Percentiles rank a stretch among this genome's conserved stretches.
phyloP scores from a whole-genome alignment of 2,329 filamentous ascomycete species.

The Leptographium galeiforme region DNA sequence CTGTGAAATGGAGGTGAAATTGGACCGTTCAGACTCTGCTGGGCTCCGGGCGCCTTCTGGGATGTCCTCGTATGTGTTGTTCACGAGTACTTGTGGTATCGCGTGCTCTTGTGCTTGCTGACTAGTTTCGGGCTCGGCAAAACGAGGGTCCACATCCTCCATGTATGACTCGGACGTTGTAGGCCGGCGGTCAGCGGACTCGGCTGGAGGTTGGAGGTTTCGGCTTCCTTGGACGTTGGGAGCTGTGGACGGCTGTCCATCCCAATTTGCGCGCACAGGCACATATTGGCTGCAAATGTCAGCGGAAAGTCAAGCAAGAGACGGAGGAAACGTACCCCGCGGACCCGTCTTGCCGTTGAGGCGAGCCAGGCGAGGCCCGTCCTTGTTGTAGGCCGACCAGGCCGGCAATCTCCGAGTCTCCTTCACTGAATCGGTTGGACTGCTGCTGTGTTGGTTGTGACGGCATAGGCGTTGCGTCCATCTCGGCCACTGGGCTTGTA shows the following conservation, averaged over 20 bases:
- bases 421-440: constrained; percentile 41
- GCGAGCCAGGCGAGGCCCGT: neutral
- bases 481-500: constrained; percentile 60
- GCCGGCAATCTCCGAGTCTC: constrained; percentile 57
- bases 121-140: constrained; percentile 36
- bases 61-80: constrained; percentile 21
- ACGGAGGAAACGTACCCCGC: constrained; percentile 49
- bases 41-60: constrained; percentile 49
- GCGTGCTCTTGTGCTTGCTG: constrained; percentile 14
- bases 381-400: constrained; percentile 60
- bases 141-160: constrained; percentile 85
- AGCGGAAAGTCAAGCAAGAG: neutral
- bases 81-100: constrained; percentile 15
- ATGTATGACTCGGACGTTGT: constrained; percentile 45
- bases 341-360: constrained; percentile 16
- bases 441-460: constrained; percentile 30
- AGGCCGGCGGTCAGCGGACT: constrained; percentile 10
- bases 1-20: constrained; percentile 84
- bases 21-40: constrained; percentile 63
- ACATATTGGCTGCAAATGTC: constrained; percentile 30
- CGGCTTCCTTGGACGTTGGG: neutral
- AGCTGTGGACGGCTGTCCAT: constrained; percentile 14
- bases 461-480: constrained; percentile 56
- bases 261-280: constrained; percentile 44
- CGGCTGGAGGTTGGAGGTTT: constrained; percentile 14